Evolutionary conservation across 2,329 filamentous ascomycete species (phyloP), one percentile per base, ranked within the genome.

Genomic region (Geosmithia flava): DNA sequence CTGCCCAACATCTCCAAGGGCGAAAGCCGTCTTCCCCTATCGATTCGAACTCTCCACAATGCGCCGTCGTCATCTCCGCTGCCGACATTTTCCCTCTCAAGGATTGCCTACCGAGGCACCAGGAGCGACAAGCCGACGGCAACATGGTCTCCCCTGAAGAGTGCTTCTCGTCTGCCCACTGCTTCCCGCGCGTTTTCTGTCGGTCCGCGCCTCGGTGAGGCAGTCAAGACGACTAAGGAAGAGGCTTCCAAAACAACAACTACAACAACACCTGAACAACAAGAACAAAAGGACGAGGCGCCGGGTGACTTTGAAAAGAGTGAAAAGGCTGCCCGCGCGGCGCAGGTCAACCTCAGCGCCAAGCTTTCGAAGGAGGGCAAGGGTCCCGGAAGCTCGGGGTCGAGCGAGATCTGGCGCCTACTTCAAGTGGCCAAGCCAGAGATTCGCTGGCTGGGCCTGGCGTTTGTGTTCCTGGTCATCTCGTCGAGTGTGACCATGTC

Each of bases 401-500:
- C 81, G 53, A 70, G 70, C 13, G 93, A 98, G 66, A 80, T 97
- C 55, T 86, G 82, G 81, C 80, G 93, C 47, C 70, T 98, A 57
- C 75, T 98, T 62, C 88, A 83, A 65, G 93, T 98, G 60, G 93
- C 93, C 13, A 76, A 79, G 48, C 91, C 91, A 2, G 93, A 98
- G 68, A 68, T 85, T 29, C 83, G 75, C 60, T 85, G 86, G 65
- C 79, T 98, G 16, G 75, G 72, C 7, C 66, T 85, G 53, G 94
- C 94, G 3, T 91, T 97, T 62, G 63, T 85, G 48, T 85, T 95
- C 60, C 74, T 98, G 46, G 74, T 98, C 50, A 75, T 96, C 52
- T 96, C 91, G 16, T 97, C 91, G 3, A 78, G 81, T 47, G 89
- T 98, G 55, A 95, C 90, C 49, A 95, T 98, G 85, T 90, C 88